Evolutionary conservation across 192 early-diverging fungal genomes (phyloP).

Genomic region (Dissophora ornata): DNA sequence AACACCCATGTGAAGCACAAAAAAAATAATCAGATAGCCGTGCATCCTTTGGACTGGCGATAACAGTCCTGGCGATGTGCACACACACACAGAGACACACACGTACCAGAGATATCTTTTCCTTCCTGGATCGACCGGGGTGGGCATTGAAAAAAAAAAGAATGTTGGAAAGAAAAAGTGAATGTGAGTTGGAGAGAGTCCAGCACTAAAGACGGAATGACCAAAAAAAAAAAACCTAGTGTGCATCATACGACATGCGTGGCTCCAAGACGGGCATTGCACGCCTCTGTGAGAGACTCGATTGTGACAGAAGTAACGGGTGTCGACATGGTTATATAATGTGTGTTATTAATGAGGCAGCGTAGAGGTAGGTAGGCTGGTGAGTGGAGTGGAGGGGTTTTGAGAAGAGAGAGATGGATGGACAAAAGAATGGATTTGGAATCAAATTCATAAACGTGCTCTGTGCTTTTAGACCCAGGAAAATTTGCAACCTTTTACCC

Average conservation of each 20-base stretch:
- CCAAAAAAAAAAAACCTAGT: no score
- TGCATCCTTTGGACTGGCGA: no score
- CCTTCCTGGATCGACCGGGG: no score
- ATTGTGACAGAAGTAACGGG: constrained; percentile 46
- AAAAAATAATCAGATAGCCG: constrained; percentile 19
- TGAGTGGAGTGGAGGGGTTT: no score
- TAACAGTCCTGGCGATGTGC: no score
- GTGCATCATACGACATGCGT: constrained; percentile 41
- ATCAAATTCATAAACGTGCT: no score
- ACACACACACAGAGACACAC: background rate
- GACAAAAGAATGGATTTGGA: constrained; percentile 20
- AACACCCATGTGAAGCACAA: no score
- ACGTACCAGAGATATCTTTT: constrained; percentile 53
- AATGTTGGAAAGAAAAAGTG: background rate
- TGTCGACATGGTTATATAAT: constrained; percentile 21
- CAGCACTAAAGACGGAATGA: background rate
- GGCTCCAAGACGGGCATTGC: constrained; percentile 34
- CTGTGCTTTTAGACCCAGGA: no score
- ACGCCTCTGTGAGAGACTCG: constrained; percentile 48
- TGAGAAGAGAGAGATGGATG: constrained; percentile 1
- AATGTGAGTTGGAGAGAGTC: constrained; percentile 1
- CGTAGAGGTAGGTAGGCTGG: background rate
- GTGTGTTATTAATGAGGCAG: background rate
- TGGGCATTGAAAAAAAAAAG: background rate
- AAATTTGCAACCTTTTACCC: background rate